Evolutionary conservation across 108 stramenopile species (phyloP), one percentile per base, ranked within the genome.

Genomic region (Aurantiochytrium sp.): DNA sequence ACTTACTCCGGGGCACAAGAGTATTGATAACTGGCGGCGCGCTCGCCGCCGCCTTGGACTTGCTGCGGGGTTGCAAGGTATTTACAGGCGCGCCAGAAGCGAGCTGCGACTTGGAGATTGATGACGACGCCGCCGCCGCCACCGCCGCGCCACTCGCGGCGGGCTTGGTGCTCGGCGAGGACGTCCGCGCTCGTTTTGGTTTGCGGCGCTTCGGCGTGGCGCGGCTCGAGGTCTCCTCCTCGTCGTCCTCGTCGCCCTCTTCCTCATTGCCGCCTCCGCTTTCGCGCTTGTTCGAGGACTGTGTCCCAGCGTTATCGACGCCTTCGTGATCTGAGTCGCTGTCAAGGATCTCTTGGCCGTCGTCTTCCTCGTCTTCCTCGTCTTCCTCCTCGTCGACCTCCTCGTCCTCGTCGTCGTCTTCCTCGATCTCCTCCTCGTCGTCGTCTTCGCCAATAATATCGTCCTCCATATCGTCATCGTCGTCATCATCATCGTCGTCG

Each of bases 401-500:
- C 6, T 81, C 45, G 1, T 81, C 73, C 0, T 81, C 45, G 73
- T 81, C 73, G 1, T 81, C 45, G 39, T 81, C 73, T 10, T 48
- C 30, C 1, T 81, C 73, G 12, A 30, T 24, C 1, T 81, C 73
- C 19, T 48, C 30, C 6, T 81, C 73, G 12, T 81, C 45, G 12
- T 81, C 73, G 73, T 81, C 73, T 24, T 81, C 73, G 6, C 32
- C 73, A 12, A 30, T 24, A 2, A 27, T 24, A 4, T 81, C 73
- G 2, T 81, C 73, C 6, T 81, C 73, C 8, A 30, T 24, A 24
- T 81, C 73, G 36, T 81, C 73, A 39, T 81, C 73, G 12, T 81
- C 73, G 39, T 81, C 73, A 2, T 81, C 73, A 12, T 81, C 73
- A 12, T 81, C 73, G 6, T 81, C 73, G 6, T 81, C 73, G 42